Evolutionary conservation across 2,329 filamentous ascomycete genomes (phyloP), one percentile per base, ranked within the genome.

Genomic region (Colletotrichum destructivum): DNA sequence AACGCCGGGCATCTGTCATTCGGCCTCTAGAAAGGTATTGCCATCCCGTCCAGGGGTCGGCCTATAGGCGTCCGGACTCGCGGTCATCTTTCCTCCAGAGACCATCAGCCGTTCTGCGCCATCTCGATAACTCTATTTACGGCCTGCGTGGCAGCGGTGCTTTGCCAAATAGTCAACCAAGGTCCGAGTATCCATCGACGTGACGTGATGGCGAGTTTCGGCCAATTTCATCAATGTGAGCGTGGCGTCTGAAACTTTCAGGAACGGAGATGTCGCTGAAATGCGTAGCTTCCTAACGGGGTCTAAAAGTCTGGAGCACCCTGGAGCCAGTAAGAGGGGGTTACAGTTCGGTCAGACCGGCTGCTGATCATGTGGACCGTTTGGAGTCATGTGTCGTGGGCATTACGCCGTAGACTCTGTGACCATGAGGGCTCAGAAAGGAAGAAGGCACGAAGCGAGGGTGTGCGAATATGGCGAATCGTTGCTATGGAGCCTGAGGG

Each of bases 1-100:
- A 67, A 69, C 65, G 38, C 52, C n/a, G 38, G 40, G 46, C 21
- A 63, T 49, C 46, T 71, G 52, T 63, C 65, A 69, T 59, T 69
- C 59, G 16, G 51, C 35, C 57, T 54, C 52, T 42, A 54, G 18
- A 59, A 57, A 40, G 40, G 23, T 26, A 52, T 12, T 21, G 9
- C 9, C 35, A 38, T 11, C n/a, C 31, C 13, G 23, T 51, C 46
- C 51, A 61, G 38, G 52, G 57, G 49, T 35, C 51, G 44, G n/a
- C 46, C 31, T 35, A 52, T 57, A 52, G n/a, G 52, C n/a, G 26
- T 26, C 26, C 26, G 52, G 12, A 44, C 49, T 11, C 21, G 26
- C 31, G 57, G 18, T 68, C 21, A 40, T 35, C 23, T 18, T 61
- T 56, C 55, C 31, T 35, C 31, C 31, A 35, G 49, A 47, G 8